Base-by-base conservation (phyloP, 352 stramenopile species). In the Pythium rishiriense region DNA sequence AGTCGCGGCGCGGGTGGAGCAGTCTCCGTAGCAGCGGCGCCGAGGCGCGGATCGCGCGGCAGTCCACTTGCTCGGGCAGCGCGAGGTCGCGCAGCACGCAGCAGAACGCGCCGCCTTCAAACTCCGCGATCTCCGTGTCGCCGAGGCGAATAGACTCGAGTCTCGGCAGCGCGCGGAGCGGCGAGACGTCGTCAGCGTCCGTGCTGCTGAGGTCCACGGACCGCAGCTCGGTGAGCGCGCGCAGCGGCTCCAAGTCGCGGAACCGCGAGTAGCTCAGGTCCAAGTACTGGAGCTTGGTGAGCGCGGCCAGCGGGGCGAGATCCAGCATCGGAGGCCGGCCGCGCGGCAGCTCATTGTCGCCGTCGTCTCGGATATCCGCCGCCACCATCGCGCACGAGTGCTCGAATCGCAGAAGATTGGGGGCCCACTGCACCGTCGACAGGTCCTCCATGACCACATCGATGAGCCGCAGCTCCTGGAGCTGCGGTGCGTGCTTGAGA, bases 11-110 rank as follows among this genome's bases (percentile, higher is more conserved):
- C 9, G 52, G 52, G 48, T 59, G 52, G 28, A 59, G 37, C 33
- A 59, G 52, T 7, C 35, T 6, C 6, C 25, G 19, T 5, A 59
- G 52, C 9, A 29, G 35, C 19, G 33, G 52, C 37, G 52, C 52
- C 12, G 43, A 11, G 28, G n/a, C 9, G 33, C 52, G 52, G 4
- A 48, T 31, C 11, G 7, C 15, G 12, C 17, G 19, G 35, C 52
- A 59, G 25, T 59, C 52, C 19, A 59, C 52, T 4, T 59, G 33
- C 52, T 46, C 52, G 17, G 52, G 52, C 17, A 59, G 25, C 17
- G 33, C 29, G 9, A 59, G n/a, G n/a, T 59, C 52, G 12, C 37
- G 31, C 9, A 59, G 52, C 15, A 19, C 17, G 6, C 17, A 4
- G 37, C 33, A 59, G n/a, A 28, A 48, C 15, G 9, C n/a, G 25